Percentiles rank a stretch among this genome's conserved stretches.
phyloP scores from a whole-genome alignment of 169 alveolate species.

The Cryptosporidium sp. region DNA sequence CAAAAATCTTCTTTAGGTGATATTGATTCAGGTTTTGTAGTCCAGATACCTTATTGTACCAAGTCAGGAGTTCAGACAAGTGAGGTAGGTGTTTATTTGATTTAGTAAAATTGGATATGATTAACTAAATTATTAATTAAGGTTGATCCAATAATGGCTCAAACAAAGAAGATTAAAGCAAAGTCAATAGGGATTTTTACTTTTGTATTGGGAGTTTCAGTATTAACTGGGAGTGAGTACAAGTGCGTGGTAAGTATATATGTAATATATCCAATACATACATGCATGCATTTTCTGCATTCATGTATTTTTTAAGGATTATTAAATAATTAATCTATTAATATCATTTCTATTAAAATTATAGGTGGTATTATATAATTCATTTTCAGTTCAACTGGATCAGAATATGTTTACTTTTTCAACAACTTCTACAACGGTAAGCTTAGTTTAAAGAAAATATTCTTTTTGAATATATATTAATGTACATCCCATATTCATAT shows the following conservation, averaged over 20 bases:
- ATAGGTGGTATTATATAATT: conserved; percentile 56
- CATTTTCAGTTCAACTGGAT: conserved; percentile 58
- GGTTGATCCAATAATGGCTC: conserved; percentile 75
- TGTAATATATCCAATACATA: neutral
- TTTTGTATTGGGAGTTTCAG: conserved; percentile 57
- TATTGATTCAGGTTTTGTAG: conserved; percentile 58
- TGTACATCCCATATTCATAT: no score
- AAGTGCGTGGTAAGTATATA: conserved; percentile 46
- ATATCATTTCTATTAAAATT: neutral
- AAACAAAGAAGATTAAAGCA: conserved; percentile 45
- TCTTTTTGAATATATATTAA: neutral
- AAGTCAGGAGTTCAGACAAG: conserved; percentile 40
- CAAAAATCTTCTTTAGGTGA: conserved; percentile 2
- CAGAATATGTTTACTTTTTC: conserved; percentile 47
- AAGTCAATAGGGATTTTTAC: conserved; percentile 56
- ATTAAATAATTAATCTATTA: neutral
- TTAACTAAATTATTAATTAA: neutral
- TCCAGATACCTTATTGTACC: conserved; percentile 68
- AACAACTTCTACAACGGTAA: conserved; percentile 56
- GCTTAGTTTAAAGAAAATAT: neutral
- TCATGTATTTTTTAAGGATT: neutral
- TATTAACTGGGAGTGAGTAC: conserved; percentile 50
- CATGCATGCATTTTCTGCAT: neutral
- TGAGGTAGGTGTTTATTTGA: conserved; percentile 28
- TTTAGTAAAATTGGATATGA: neutral